Percentiles rank a stretch among this genome's conserved stretches.
These are phyloP conservation scores for Plasmodium relictum DNA, from an alignment of 169 alveolate genomes.

Conservation along the genomic window DNA sequence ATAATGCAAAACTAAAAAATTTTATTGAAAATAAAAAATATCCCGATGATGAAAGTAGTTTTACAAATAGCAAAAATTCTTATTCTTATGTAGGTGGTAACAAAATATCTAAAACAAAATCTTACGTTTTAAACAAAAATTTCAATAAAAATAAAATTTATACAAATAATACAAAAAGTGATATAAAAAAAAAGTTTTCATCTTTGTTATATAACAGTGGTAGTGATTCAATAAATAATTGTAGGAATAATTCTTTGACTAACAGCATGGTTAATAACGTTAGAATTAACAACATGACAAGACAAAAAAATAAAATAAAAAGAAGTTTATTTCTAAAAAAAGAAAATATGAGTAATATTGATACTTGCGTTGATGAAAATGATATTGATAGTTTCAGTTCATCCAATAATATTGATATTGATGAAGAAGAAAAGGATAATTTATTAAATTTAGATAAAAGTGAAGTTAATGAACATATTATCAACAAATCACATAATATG, in stretches of 20 bases:
- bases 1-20: neutral
- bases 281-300: slow-evolving; percentile 13
- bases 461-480: neutral
- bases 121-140: neutral
- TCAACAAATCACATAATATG: no score
- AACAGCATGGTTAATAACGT: neutral
- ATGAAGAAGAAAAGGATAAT: slow-evolving; percentile 3
- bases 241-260: neutral
- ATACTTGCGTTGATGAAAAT: slow-evolving; percentile 76
- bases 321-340: slow-evolving; percentile 32
- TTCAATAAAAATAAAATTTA: neutral
- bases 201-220: neutral
- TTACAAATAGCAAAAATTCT: neutral
- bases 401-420: slow-evolving; percentile 32
- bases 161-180: slow-evolving; percentile 2
- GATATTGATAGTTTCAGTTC: slow-evolving; percentile 60
- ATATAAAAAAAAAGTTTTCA: slow-evolving; percentile 9
- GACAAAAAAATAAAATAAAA: slow-evolving; percentile 22
- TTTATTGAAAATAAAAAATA: slow-evolving; percentile 11
- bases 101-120: slow-evolving; percentile 9
- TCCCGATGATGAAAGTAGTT: neutral
- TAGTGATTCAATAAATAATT: no score
- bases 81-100: neutral
- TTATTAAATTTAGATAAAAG: slow-evolving; percentile 1
- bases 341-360: slow-evolving; percentile 68